Conservation (phyloP, 441 rosid species). For the Euphorbia schlechtendalii region DNA sequence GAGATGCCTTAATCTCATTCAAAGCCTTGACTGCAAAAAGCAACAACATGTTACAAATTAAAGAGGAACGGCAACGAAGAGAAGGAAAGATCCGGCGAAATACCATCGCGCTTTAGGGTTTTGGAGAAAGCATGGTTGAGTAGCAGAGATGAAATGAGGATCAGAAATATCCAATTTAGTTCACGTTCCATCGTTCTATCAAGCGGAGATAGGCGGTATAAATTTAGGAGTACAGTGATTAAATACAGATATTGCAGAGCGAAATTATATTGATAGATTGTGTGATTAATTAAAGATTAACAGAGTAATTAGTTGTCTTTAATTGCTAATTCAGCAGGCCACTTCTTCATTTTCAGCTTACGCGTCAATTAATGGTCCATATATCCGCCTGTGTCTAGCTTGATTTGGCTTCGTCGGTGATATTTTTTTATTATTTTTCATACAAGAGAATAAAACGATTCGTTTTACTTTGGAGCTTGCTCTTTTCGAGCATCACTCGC, state of each 20-base stretch:
- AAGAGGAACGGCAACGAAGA: not conserved
- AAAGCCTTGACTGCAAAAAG: constrained; percentile 59
- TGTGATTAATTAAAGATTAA: no score
- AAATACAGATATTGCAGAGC: no score
- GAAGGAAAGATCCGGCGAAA: not conserved
- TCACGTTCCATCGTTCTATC: constrained; percentile 26
- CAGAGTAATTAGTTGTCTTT: no score
- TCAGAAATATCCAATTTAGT: constrained; percentile 13
- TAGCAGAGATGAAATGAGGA: constrained; percentile 32
- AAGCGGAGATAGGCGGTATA: no score
- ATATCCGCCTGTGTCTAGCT: no score
- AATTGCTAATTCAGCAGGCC: no score
- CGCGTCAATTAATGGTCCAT: constrained; percentile 1
- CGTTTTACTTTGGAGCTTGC: no score
- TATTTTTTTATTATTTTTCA: no score
- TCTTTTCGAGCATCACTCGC: no score
- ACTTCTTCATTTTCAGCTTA: not conserved
- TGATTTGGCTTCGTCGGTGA: constrained; percentile 2
- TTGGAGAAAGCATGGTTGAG: constrained; percentile 38
- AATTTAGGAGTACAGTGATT: not conserved
- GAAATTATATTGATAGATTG: no score
- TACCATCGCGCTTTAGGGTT: constrained; percentile 78
- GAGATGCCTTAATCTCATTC: constrained; percentile 66
- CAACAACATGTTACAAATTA: not conserved
- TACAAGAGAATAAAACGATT: no score